phyloP scores from a whole-genome alignment of 176 grass and related monocot species.

The Urochloa ruziziensis region DNA sequence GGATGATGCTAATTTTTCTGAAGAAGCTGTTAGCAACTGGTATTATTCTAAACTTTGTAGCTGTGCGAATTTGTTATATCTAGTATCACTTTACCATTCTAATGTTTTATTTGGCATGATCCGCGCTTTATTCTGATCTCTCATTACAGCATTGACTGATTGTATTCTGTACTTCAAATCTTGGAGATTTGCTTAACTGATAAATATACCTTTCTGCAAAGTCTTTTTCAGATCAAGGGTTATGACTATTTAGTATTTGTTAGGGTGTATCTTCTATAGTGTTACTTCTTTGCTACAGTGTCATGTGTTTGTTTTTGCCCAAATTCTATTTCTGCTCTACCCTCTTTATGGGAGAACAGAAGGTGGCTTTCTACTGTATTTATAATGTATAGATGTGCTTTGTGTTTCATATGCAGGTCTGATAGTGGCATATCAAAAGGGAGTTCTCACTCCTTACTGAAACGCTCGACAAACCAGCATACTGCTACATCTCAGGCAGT shows the following conservation, averaged over 20 bases:
- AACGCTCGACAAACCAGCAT: conserved; percentile 44
- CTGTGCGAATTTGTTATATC: background rate
- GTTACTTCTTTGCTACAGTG: background rate
- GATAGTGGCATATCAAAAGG: conserved; percentile 45
- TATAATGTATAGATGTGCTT: conserved; percentile 13
- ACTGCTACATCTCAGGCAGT: conserved; percentile 23
- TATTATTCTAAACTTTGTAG: conserved; percentile 39
- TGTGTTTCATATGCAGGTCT: conserved; percentile 42
- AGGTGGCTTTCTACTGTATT: conserved; percentile 7
- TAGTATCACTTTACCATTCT: background rate
- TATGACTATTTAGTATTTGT: background rate
- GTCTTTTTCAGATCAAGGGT: background rate
- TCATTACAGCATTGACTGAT: background rate
- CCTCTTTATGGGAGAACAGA: background rate
- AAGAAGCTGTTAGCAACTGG: conserved; percentile 44
- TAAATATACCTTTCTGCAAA: background rate
- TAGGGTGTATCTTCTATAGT: background rate
- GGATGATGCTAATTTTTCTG: conserved; percentile 47
- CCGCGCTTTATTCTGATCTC: background rate
- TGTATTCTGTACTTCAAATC: background rate
- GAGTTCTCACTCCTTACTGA: conserved; percentile 37
- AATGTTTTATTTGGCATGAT: background rate
- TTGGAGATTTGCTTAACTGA: background rate
- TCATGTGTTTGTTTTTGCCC: background rate
- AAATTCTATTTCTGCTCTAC: background rate